Conservation (phyloP, 805 yeast genomes). For the Sungouiozyma ichnusensis region DNA sequence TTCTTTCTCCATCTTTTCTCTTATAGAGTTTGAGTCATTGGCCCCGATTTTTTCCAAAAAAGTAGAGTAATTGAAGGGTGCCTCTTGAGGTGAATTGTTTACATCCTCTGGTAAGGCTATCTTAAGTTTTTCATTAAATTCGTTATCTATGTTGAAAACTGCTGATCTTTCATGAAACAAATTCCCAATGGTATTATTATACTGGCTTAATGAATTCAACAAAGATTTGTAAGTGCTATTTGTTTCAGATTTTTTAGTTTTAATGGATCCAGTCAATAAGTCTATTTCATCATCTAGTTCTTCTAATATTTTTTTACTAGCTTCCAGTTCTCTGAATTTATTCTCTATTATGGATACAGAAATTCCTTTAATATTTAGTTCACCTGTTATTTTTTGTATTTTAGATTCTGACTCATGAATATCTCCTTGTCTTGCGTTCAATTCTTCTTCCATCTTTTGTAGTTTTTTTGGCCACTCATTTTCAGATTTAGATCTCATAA, state of each 20-base stretch:
- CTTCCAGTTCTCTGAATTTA: constrained; percentile 52
- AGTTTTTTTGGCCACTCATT: constrained; percentile 52
- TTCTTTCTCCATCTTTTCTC: constrained; percentile 25
- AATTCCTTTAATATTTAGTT: constrained; percentile 45
- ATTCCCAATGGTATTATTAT: constrained; percentile 43
- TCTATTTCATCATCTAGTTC: constrained; percentile 34
- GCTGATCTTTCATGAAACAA: constrained; percentile 13
- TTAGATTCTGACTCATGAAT: constrained; percentile 33
- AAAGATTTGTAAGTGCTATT: constrained; percentile 41
- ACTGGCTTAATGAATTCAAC: constrained; percentile 42
- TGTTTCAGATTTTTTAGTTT: constrained; percentile 41
- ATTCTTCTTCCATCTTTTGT: constrained; percentile 47
- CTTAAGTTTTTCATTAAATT: constrained; percentile 29
- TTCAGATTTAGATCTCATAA: constrained; percentile 49
- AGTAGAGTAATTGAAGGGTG: background rate
- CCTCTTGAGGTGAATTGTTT: constrained; percentile 6
- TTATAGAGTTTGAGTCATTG: constrained; percentile 4
- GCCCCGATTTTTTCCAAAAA: background rate
- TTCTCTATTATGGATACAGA: constrained; percentile 54
- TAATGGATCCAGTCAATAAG: constrained; percentile 36
- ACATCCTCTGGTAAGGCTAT: constrained; percentile 23
- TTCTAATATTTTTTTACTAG: constrained; percentile 45
- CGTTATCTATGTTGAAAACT: constrained; percentile 9
- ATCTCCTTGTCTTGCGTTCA: constrained; percentile 30
- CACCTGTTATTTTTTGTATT: constrained; percentile 33